Conservation (phyloP, 208 protist genomes). For the Crithidia expoeki region DNA sequence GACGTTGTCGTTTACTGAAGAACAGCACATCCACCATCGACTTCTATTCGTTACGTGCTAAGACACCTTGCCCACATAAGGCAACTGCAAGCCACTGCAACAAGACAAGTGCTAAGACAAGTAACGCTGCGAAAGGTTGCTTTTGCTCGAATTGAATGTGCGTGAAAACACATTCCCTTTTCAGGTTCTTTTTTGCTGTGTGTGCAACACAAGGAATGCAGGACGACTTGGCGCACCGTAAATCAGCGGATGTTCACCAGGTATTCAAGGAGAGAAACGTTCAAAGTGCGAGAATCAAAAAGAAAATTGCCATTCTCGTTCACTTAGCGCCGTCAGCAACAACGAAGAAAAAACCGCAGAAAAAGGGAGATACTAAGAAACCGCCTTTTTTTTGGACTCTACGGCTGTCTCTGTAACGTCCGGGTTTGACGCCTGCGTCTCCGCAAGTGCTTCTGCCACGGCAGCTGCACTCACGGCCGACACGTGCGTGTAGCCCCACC, state of each 20-base stretch:
- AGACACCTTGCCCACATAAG: too few species aligned
- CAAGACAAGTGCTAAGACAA: too few species aligned
- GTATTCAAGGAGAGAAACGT: background rate
- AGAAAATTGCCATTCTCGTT: background rate
- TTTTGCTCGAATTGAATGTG: too few species aligned
- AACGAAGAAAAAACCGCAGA: too few species aligned
- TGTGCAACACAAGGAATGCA: slow-evolving; percentile 1
- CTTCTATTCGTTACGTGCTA: too few species aligned
- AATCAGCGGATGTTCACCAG: background rate
- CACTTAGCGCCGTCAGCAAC: too few species aligned
- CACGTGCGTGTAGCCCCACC: slow-evolving; percentile 75
- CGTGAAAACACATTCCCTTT: background rate
- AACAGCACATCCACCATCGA: too few species aligned
- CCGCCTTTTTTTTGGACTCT: background rate
- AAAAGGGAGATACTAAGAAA: background rate
- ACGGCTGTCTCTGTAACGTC: background rate
- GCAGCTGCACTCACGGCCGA: slow-evolving; percentile 42
- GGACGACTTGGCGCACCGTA: background rate
- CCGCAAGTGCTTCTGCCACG: slow-evolving; percentile 31
- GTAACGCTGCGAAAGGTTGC: too few species aligned
- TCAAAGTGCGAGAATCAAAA: background rate
- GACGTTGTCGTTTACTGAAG: too few species aligned
- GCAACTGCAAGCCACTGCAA: too few species aligned
- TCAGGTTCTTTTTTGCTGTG: slow-evolving; percentile 1
- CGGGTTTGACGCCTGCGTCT: background rate